A percentile compares a stretch with the other conserved stretches of the same genome.
Evolutionary conservation across 345 rosid genomes (phyloP).

Genomic region (Erysimum cheiranthoides): DNA sequence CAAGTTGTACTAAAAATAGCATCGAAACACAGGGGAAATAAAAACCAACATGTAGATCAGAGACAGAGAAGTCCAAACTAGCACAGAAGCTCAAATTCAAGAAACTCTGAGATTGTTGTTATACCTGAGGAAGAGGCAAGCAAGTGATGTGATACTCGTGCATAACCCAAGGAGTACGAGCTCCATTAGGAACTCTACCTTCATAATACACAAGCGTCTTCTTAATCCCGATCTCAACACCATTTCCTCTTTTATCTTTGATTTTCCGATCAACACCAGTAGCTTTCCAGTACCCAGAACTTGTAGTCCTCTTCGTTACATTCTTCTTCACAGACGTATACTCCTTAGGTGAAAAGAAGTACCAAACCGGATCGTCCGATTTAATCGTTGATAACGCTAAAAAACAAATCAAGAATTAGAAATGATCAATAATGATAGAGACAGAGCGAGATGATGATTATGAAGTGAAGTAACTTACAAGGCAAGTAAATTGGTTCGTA

Average conservation of each 20-base stretch:
- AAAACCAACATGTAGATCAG: not conserved
- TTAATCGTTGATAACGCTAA: constrained; percentile 33
- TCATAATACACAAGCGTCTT: constrained; percentile 51
- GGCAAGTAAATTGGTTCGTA: constrained; percentile 47
- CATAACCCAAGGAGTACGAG: constrained; percentile 41
- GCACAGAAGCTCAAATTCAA: not conserved
- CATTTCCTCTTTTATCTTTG: constrained; percentile 14
- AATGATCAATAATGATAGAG: not conserved
- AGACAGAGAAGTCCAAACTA: not conserved
- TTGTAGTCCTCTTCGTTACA: constrained; percentile 42
- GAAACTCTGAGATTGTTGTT: not conserved
- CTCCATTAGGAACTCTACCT: constrained; percentile 8
- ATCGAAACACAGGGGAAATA: not conserved
- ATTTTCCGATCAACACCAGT: constrained; percentile 49
- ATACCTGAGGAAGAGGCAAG: constrained; percentile 23
- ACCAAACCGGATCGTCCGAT: constrained; percentile 47
- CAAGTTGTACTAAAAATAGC: not conserved
- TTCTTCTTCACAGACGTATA: constrained; percentile 25
- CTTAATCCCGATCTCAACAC: constrained; percentile 49
- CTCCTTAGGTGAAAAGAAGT: constrained; percentile 43
- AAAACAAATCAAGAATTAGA: not conserved
- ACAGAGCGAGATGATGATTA: not conserved
- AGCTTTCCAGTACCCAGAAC: constrained; percentile 53
- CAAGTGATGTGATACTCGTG: constrained; percentile 47
- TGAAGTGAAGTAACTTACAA: constrained; percentile 36